Evolutionary conservation across 2,329 filamentous ascomycete species (phyloP), one percentile per base, ranked within the genome.

Genomic region (Magnaporthiopsis rhizophila): DNA sequence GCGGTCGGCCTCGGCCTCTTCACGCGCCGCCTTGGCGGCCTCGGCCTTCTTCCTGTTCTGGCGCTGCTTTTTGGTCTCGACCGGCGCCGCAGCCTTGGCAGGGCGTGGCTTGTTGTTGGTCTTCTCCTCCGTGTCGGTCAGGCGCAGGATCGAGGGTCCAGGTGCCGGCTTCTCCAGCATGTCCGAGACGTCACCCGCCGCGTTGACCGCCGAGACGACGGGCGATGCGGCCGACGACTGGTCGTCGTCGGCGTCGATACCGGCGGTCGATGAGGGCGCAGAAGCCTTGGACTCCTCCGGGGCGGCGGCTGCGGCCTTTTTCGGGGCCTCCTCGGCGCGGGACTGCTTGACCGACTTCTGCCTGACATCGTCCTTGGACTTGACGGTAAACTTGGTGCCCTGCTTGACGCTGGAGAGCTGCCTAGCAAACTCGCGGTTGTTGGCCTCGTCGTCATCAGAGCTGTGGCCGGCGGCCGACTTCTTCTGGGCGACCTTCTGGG

Each of bases 21-120:
- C 89, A 36, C 90, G 87, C 65, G 85, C 82, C 36, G 82, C 80
- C 81, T 91, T 95, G 71, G 87, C 87, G 65, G 87, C 89, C 77
- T 97, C 92, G 53, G 85, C 87, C 86, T 97, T 97, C 80, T 89
- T 87, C 69, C 89, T 86, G 79, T 97, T 95, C 80, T 97, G 93
- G 66, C 92, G 88, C 80, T 96, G 91, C 82, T 97, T 97, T 89
- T 97, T 97, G 26, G 89, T 90, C 81, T 97, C 90, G 24, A 83
- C 84, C 61, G 84, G 83, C 68, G 85, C 81, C 28, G 64, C 36
- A 57, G 82, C 79, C 78, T 88, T 86, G 69, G 81, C 78, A 71
- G 84, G 80, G 77, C 87, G 87, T 67, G 82, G 78, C 76, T 88
- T 87, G 67, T 84, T 80, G 77, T 88, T 84, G 73, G 83, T 71